Evolutionary conservation across 176 grass and related monocot genomes (phyloP).

Genomic region (Aegilops umbellulata): DNA sequence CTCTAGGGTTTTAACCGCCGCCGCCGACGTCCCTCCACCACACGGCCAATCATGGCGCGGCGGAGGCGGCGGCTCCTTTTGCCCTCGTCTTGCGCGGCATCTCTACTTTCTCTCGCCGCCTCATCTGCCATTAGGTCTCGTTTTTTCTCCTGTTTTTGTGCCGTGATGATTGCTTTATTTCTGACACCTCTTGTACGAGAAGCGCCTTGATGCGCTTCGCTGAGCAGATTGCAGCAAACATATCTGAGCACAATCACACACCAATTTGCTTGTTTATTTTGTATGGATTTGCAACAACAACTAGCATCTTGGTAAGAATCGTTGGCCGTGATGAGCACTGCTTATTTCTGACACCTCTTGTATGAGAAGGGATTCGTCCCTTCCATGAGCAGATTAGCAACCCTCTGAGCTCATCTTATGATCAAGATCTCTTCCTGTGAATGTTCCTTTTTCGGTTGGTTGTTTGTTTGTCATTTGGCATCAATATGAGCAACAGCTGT

Average conservation of each 20-base stretch:
- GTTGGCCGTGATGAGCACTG: conserved; percentile 31
- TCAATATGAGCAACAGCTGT: neutral
- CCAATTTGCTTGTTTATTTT: neutral
- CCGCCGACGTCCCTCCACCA: neutral
- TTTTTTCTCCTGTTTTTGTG: neutral
- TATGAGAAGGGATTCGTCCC: conserved; percentile 55
- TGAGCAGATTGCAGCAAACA: conserved; percentile 42
- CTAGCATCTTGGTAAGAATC: neutral
- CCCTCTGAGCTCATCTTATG: conserved; percentile 46
- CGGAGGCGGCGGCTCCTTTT: neutral
- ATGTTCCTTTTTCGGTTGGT: neutral
- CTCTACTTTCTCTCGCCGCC: neutral
- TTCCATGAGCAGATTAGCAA: conserved; percentile 77
- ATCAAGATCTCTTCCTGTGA: too few relatives aligned
- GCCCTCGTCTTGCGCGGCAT: neutral
- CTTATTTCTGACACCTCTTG: conserved; percentile 72
- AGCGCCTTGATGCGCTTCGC: conserved; percentile 29
- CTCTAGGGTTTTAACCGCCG: conserved; percentile 23
- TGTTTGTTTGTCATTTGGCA: neutral
- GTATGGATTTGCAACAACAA: neutral
- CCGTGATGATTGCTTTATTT: conserved; percentile 26
- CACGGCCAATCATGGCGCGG: neutral
- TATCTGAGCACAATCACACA: neutral
- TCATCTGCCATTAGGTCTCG: neutral
- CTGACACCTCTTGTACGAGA: conserved; percentile 76